phyloP scores from a whole-genome alignment of 495 filamentous ascomycete species.

The Acidiella bohemica region DNA sequence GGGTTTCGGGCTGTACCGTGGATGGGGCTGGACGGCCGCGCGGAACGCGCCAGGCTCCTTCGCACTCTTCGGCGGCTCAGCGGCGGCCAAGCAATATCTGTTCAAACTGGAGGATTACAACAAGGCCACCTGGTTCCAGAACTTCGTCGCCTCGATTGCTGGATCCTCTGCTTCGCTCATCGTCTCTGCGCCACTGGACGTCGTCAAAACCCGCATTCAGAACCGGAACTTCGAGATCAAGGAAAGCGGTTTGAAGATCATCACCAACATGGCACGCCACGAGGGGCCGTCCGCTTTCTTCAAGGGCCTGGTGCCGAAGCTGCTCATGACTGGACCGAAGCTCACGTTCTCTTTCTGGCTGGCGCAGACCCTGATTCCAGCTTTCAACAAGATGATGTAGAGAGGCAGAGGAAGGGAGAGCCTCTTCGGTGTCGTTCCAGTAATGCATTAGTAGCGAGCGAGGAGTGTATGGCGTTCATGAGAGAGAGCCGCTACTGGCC shows the following conservation, averaged over 20 bases:
- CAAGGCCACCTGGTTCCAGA: conserved; percentile 83
- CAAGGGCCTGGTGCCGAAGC: conserved; percentile 93
- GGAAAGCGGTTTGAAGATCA: conserved; percentile 81
- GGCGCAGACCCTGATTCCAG: conserved; percentile 33
- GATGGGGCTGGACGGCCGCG: conserved; percentile 95
- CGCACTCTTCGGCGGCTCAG: conserved; percentile 95
- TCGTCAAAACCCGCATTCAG: conserved; percentile 99
- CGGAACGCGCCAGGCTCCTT: conserved; percentile 95
- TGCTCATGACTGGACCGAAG: conserved; percentile 97
- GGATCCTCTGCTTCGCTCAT: conserved; percentile 85
- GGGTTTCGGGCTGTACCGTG: conserved; percentile 89
- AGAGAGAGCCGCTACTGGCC: too few species aligned
- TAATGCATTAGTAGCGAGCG: neutral
- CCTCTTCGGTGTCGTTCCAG: neutral
- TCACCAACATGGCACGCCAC: conserved; percentile 77
- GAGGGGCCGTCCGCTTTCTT: conserved; percentile 84
- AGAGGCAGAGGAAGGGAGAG: neutral
- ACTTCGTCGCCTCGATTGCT: conserved; percentile 91
- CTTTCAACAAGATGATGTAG: conserved; percentile 13
- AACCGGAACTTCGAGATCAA: conserved; percentile 98
- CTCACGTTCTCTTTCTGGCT: conserved; percentile 99
- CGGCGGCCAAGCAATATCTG: conserved; percentile 95
- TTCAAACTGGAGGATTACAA: conserved; percentile 86
- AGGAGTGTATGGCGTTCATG: neutral
- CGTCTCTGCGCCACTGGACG: conserved; percentile 89